Percentiles rank a stretch among this genome's conserved stretches.
Conservation (phyloP, 495 filamentous ascomycete species). For the Trypethelium eluteriae region DNA sequence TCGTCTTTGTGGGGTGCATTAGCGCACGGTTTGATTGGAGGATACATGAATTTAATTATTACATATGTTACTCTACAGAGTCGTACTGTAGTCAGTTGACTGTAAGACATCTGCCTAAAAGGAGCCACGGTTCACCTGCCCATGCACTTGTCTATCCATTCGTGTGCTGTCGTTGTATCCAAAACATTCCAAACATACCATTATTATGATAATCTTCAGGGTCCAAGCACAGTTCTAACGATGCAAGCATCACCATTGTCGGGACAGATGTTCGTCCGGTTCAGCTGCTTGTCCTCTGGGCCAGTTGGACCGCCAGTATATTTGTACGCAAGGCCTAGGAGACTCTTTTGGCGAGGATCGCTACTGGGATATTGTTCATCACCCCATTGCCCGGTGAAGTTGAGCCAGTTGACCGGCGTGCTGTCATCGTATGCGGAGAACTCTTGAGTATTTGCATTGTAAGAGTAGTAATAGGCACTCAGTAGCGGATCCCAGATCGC, state of each 20-base stretch:
- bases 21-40: background rate
- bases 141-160: background rate
- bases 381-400: constrained; percentile 28
- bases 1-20: constrained; percentile 6
- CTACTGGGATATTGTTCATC: constrained; percentile 26
- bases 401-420: constrained; percentile 25
- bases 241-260: constrained; percentile 7
- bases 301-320: constrained; percentile 22
- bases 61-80: background rate
- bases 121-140: background rate
- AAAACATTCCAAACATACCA: background rate
- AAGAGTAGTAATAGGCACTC: constrained; percentile 26
- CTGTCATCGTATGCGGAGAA: constrained; percentile 25
- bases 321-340: constrained; percentile 19
- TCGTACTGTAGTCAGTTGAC: background rate
- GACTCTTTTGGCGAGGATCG: constrained; percentile 22
- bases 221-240: background rate
- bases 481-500: constrained; percentile 28
- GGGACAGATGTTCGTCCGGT: constrained; percentile 23
- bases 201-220: background rate
- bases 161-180: background rate
- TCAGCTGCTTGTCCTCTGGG: constrained; percentile 23
- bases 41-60: background rate
- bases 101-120: background rate
- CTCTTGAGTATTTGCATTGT: constrained; percentile 15